These are phyloP conservation scores for Kluyveromyces siamensis DNA, from an alignment of 805 yeast genomes.

Conservation along the genomic window DNA sequence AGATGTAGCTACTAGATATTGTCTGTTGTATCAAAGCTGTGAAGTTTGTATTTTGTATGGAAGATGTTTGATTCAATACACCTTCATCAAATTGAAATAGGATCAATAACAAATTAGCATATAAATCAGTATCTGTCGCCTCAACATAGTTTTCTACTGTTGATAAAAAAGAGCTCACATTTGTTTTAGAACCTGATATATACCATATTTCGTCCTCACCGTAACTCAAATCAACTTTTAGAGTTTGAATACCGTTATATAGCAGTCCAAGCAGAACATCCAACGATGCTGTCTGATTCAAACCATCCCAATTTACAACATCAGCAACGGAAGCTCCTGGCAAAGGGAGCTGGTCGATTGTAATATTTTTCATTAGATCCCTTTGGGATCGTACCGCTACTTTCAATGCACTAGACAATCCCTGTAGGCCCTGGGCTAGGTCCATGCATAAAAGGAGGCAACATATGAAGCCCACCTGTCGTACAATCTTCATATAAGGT, in stretches of 20 bases:
- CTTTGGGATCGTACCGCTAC: constrained; percentile 38
- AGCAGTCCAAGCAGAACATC: constrained; percentile 27
- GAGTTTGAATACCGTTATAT: constrained; percentile 36
- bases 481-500: neutral
- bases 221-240: constrained; percentile 50
- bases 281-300: constrained; percentile 30
- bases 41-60: constrained; percentile 10
- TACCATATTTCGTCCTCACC: constrained; percentile 33
- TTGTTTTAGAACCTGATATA: constrained; percentile 13
- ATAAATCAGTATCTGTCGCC: constrained; percentile 37
- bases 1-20: constrained; percentile 17
- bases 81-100: constrained; percentile 27
- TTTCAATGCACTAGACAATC: constrained; percentile 22
- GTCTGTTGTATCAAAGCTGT: constrained; percentile 16
- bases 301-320: constrained; percentile 26
- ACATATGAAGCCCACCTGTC: neutral
- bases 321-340: constrained; percentile 23
- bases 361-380: constrained; percentile 33
- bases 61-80: neutral
- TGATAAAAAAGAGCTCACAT: constrained; percentile 19
- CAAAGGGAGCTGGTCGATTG: constrained; percentile 32
- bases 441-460: neutral
- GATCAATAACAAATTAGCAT: constrained; percentile 36
- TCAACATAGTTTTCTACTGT: constrained; percentile 29
- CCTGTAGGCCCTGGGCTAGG: constrained; percentile 24